Evolutionary conservation across 345 rosid genomes (phyloP).

Genomic region (Linum usitatissimum): DNA sequence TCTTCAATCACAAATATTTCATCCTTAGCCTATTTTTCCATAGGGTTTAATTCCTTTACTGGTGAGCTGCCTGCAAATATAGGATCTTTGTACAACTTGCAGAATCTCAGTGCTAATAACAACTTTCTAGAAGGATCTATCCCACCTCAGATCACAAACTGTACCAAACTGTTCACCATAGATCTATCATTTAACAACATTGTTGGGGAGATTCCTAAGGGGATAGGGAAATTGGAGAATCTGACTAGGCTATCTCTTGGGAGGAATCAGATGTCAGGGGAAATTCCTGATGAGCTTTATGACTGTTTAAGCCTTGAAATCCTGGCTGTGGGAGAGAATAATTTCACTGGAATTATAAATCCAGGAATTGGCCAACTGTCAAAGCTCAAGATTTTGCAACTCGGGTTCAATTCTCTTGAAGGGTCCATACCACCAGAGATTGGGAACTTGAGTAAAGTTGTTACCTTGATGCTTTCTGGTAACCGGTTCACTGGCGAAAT

Average conservation of each 20-base stretch:
- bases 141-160: slow-evolving; percentile 61
- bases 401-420: slow-evolving; percentile 35
- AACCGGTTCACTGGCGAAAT: slow-evolving; percentile 50
- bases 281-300: slow-evolving; percentile 69
- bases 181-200: slow-evolving; percentile 33
- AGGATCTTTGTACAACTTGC: slow-evolving; percentile 54
- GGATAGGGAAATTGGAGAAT: slow-evolving; percentile 46
- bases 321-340: slow-evolving; percentile 33
- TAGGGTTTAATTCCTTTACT: slow-evolving; percentile 47
- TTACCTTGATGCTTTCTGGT: slow-evolving; percentile 30
- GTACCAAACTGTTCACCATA: slow-evolving; percentile 39
- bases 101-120: slow-evolving; percentile 35
- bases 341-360: slow-evolving; percentile 47
- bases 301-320: slow-evolving; percentile 32
- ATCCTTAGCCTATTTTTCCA: slow-evolving; percentile 48
- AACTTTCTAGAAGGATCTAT: slow-evolving; percentile 66
- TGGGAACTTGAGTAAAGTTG: slow-evolving; percentile 46
- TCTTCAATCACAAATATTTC: slow-evolving; percentile 44
- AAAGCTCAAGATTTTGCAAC: slow-evolving; percentile 31
- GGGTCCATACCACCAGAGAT: slow-evolving; percentile 61
- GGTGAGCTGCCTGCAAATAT: slow-evolving; percentile 53
- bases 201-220: slow-evolving; percentile 48
- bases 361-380: slow-evolving; percentile 48
- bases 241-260: slow-evolving; percentile 37
- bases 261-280: slow-evolving; percentile 43